Evolutionary conservation across 2,329 filamentous ascomycete species (phyloP), one percentile per base, ranked within the genome.

Genomic region (Xylariaceae sp.): DNA sequence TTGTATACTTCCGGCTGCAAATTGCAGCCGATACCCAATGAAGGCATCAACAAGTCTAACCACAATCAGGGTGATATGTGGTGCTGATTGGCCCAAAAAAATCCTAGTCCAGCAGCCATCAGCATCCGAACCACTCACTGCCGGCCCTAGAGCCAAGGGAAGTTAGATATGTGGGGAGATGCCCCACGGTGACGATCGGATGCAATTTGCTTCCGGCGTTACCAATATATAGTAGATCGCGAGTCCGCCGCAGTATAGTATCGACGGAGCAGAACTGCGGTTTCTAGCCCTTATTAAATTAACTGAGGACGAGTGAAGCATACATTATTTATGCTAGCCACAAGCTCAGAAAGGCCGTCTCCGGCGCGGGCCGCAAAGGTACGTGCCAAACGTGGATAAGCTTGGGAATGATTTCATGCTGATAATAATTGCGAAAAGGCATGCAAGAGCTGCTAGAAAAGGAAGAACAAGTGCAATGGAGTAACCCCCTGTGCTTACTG

Each of bases 1-100:
- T n/a, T n/a, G n/a, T n/a, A n/a, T n/a, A 29, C 25, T 29, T 4
- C 39, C 44, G 44, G 44, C 32, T 41, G 39, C 44, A 47, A 37
- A 37, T 34, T 42, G 25, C 33, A 38, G 5, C 44, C 44, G 38
- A 37, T 21, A n/a, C n/a, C n/a, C n/a, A n/a, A n/a, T n/a, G 37
- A 12, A 11, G 20, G n/a, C 14, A 6, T 36, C 14, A 4, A 36
- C 34, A 5, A 17, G 14, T 29, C 14, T 14, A 29, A 14, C 34
- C 20, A 17, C 20, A 36, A 36, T 17, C 11, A 17, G 34, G 20
- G 20, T 10, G 11, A 19, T 16, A 36, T 17, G 11, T 20, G 10
- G 19, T 19, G 34, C 19, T 36, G 34, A 17, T 36, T 36, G 34
- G 34, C 34, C 20, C n/a, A n/a, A 17, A 3, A 14, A 10, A 11